phyloP scores from a whole-genome alignment of 2,329 filamentous ascomycete species.

The Alternaria sp. region DNA sequence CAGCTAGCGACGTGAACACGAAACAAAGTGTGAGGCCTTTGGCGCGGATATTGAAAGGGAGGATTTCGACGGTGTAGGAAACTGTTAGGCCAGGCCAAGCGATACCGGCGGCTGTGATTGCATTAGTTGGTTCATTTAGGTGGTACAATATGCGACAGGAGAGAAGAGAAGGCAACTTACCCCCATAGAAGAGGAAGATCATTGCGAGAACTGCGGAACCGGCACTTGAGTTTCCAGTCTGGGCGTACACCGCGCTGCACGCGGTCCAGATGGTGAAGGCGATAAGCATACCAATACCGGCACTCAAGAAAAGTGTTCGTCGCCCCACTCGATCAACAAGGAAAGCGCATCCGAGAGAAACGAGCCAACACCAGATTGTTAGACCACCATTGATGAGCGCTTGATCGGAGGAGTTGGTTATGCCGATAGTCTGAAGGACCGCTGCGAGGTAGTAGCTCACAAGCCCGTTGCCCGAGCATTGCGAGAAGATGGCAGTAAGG shows the following conservation, averaged over 20 bases:
- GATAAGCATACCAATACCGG: conserved; percentile 44
- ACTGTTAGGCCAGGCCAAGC: not conserved
- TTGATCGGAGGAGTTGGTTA: conserved; percentile 43
- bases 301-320: conserved; percentile 43
- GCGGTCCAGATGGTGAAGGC: conserved; percentile 44
- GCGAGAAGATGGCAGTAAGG: conserved; percentile 23
- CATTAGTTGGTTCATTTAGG: too few species aligned
- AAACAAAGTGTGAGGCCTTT: not conserved
- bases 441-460: conserved; percentile 24
- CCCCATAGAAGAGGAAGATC: not conserved
- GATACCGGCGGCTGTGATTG: not conserved
- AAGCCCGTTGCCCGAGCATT: conserved; percentile 25
- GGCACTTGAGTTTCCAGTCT: not conserved
- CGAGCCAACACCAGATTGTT: conserved; percentile 68
- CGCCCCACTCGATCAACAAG: conserved; percentile 44
- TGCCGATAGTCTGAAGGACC: conserved; percentile 20
- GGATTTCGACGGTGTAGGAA: not conserved
- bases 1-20: not conserved
- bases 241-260: conserved; percentile 16
- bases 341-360: conserved; percentile 53
- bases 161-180: not conserved
- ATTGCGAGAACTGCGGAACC: not conserved
- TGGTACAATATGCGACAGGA: too few species aligned
- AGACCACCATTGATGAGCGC: conserved; percentile 58
- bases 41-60: not conserved